Evolutionary conservation across 78 protist species (phyloP), one percentile per base, ranked within the genome.

Genomic region (Emiliania huxleyi): DNA sequence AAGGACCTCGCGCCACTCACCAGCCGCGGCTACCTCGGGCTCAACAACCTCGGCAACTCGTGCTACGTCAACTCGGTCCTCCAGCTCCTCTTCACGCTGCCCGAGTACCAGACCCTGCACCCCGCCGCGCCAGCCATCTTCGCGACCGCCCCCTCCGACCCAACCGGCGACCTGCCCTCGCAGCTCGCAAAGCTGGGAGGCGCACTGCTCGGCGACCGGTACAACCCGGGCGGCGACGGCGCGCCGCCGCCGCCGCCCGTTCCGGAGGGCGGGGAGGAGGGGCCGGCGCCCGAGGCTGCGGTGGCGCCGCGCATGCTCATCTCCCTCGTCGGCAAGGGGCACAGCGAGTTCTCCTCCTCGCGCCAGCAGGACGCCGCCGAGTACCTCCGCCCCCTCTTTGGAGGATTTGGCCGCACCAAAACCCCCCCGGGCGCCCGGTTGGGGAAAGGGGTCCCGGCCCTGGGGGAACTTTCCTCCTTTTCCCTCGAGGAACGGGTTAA

Each of bases 21-120:
- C 45, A 99, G 99, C 3, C 96, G 97, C 0, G 99, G 99, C 33
- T 69, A n/a, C 40, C 95, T 99, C 4, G 99, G 99, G 37, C 87
- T 99, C 40, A 62, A 38, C 45, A 99, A 99, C 93, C 69, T 99
- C 19, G 99, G 99, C 45, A 99, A 99, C 77, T 38, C 92, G 45
- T 94, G 96, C 87, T 94, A 94, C 75, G 23, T 94, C 35, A 91
- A 90, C 91, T 55, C 92, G 19, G 55, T 45, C 18, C 69, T 94
- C 40, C 96, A 94, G 90, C 18, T 38, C 38, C 62, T 83, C 11
- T 83, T 43, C 90, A 2, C 90, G 0, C 15, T 83, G 19, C 90
- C 90, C 2, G 90, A 83, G 90, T 43, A 45, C 23, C 8, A 3
- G 37, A 3, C 2, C n/a, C 75, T 62, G 37, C 33, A 5, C 37